phyloP scores from a whole-genome alignment of 2,329 filamentous ascomycete species.

The Fusarium oxysporum region DNA sequence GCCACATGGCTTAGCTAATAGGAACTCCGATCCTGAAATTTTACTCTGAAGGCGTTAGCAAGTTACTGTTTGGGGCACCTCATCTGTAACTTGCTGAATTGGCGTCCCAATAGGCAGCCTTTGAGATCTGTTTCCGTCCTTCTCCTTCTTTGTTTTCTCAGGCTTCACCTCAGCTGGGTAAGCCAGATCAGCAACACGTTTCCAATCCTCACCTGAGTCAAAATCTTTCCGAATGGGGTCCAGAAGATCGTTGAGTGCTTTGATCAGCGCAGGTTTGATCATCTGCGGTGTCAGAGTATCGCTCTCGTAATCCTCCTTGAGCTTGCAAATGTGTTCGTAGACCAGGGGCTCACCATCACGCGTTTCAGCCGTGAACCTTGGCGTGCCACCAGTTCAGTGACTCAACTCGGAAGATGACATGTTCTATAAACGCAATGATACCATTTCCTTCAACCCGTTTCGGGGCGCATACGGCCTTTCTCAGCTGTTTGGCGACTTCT shows the following conservation, averaged over 20 bases:
- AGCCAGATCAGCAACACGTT: too few species aligned
- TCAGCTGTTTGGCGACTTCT: background rate
- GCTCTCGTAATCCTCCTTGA: background rate
- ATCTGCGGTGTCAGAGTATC: background rate
- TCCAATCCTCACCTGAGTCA: fast-evolving
- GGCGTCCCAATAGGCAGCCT: background rate
- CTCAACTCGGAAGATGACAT: background rate
- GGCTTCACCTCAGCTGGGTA: too few species aligned
- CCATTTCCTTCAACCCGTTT: background rate
- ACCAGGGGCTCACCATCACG: fast-evolving
- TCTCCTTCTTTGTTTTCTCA: too few species aligned
- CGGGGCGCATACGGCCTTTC: background rate
- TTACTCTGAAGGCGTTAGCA: fast-evolving
- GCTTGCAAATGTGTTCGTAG: background rate
- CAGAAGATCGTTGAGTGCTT: background rate
- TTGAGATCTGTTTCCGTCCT: too few species aligned
- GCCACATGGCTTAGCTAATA: background rate
- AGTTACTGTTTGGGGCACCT: background rate
- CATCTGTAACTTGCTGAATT: background rate
- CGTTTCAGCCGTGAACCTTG: background rate
- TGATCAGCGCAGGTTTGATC: background rate
- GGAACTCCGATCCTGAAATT: background rate
- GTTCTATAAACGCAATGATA: background rate
- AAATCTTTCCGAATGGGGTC: background rate
- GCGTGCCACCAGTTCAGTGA: background rate